A percentile compares a stretch with the other conserved stretches of the same genome.
Evolutionary conservation across 1,284 basidiomycete species (phyloP).

Genomic region (Chalciporus sp.): DNA sequence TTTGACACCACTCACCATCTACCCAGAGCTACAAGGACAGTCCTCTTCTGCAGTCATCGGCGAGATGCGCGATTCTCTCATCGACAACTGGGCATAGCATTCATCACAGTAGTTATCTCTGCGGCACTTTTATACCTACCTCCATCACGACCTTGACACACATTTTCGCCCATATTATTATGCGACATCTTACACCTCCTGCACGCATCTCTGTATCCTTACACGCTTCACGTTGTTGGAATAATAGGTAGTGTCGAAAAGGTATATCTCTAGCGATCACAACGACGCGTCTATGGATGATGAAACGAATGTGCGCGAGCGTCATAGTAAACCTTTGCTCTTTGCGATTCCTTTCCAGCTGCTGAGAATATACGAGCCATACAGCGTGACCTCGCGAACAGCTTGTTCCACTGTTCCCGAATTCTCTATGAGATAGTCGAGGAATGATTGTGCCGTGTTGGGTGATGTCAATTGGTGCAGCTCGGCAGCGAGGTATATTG

Average conservation of each 20-base stretch:
- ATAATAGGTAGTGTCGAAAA: slow-evolving; percentile 15
- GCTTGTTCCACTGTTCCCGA: slow-evolving; percentile 46
- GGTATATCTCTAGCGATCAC: background rate
- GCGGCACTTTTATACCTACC: slow-evolving; percentile 10
- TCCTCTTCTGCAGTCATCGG: slow-evolving; percentile 85
- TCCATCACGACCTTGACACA: background rate
- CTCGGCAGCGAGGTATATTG: slow-evolving; percentile 70
- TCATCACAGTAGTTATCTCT: background rate
- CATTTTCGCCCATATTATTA: slow-evolving; percentile 1
- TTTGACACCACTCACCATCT: slow-evolving; percentile 1
- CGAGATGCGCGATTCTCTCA: slow-evolving; percentile 92
- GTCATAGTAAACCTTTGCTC: slow-evolving; percentile 55
- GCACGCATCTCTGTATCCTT: slow-evolving; percentile 24
- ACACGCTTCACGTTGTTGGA: slow-evolving; percentile 15
- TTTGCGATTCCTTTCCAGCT: slow-evolving; percentile 71
- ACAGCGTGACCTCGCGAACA: slow-evolving; percentile 52
- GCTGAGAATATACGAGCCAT: slow-evolving; percentile 58
- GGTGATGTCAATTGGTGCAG: slow-evolving; percentile 76
- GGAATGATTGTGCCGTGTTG: slow-evolving; percentile 59
- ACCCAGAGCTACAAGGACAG: slow-evolving; percentile 85
- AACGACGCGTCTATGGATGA: background rate
- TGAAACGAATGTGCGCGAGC: background rate
- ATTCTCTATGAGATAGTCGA: slow-evolving; percentile 59
- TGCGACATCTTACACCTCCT: slow-evolving; percentile 6
- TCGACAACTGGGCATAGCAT: slow-evolving; percentile 88